A percentile compares a stretch with the other conserved stretches of the same genome.
Conservation (phyloP, 805 yeast genomes). For the Diddensiella transvaalensis region DNA sequence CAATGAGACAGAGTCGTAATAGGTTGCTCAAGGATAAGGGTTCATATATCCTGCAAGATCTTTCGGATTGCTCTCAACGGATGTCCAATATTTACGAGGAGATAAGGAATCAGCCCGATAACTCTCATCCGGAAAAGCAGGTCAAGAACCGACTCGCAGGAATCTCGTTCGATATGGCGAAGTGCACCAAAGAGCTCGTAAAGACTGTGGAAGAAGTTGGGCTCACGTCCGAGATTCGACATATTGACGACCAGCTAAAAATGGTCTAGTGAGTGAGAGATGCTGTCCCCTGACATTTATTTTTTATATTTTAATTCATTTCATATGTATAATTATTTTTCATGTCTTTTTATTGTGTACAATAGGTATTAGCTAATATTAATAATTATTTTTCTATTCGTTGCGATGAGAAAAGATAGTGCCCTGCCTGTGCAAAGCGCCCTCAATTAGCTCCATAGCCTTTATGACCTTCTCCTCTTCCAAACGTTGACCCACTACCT, state of each 20-base stretch:
- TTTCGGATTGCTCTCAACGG: constrained; percentile 80
- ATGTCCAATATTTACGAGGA: constrained; percentile 66
- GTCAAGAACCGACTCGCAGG: constrained; percentile 94
- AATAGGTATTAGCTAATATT: neutral
- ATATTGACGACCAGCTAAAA: constrained; percentile 55
- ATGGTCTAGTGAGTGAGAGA: neutral
- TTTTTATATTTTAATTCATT: neutral
- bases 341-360: neutral
- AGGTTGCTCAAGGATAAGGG: constrained; percentile 85
- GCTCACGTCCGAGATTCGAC: constrained; percentile 78
- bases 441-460: constrained; percentile 43
- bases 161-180: constrained; percentile 92
- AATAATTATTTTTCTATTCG: constrained; percentile 12
- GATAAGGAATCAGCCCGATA: constrained; percentile 32
- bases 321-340: neutral
- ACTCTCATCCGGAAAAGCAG: constrained; percentile 72
- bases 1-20: constrained; percentile 87
- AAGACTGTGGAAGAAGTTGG: constrained; percentile 95
- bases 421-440: constrained; percentile 32
- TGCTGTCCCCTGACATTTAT: neutral
- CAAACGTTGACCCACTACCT: constrained; percentile 55
- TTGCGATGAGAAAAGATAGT: constrained; percentile 24
- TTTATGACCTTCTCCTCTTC: constrained; percentile 60
- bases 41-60: constrained; percentile 80
- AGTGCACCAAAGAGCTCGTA: constrained; percentile 91